These are phyloP conservation scores for Ogataea corticis DNA, from an alignment of 805 yeast genomes.

Conservation along the genomic window DNA sequence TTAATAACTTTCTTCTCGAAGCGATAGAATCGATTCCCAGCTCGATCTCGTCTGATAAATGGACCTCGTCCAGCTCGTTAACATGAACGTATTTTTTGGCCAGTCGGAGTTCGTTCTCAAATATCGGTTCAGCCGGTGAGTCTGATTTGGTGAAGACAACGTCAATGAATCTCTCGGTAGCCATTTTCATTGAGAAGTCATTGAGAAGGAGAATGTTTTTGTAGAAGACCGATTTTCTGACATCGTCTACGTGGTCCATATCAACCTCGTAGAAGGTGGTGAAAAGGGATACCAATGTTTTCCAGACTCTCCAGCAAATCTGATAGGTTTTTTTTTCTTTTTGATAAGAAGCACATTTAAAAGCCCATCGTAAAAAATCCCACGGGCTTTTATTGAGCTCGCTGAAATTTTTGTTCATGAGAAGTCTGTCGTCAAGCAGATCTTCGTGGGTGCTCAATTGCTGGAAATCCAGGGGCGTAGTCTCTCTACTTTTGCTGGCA, in stretches of 20 bases:
- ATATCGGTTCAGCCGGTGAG: constrained; percentile 11
- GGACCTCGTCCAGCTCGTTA: constrained; percentile 1
- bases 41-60: neutral
- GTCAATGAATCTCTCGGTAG: constrained; percentile 14
- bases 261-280: constrained; percentile 9
- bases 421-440: constrained; percentile 17
- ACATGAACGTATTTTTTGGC: constrained; percentile 5
- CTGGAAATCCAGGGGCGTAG: constrained; percentile 3
- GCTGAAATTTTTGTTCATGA: constrained; percentile 29
- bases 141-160: constrained; percentile 17
- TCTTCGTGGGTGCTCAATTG: constrained; percentile 17
- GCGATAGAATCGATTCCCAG: constrained; percentile 21
- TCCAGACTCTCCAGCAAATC: constrained; percentile 23
- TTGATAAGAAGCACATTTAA: constrained; percentile 27
- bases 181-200: constrained; percentile 9
- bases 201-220: constrained; percentile 8
- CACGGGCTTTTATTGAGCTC: constrained; percentile 25
- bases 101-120: constrained; percentile 20
- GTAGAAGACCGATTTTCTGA: constrained; percentile 5
- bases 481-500: constrained; percentile 5
- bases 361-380: constrained; percentile 33
- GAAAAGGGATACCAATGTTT: constrained; percentile 15
- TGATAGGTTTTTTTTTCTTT: constrained; percentile 8
- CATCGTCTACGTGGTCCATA: constrained; percentile 3
- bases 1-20: constrained; percentile 14